These are phyloP conservation scores for Sugiyamaella castrensis DNA, from an alignment of 1,139 yeast species.

Conservation along the genomic window DNA sequence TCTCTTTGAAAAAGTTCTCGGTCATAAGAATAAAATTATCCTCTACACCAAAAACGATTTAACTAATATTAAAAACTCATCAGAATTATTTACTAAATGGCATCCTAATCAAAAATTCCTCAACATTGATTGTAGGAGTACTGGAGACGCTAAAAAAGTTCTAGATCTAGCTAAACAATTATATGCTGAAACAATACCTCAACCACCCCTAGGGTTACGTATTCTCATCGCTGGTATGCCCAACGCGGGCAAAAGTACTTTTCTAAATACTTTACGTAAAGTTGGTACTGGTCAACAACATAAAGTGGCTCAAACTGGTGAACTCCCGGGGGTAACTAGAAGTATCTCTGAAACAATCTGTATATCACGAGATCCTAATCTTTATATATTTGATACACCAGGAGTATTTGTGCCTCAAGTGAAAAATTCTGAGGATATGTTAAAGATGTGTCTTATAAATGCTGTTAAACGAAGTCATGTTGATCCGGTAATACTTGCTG, in stretches of 20 bases:
- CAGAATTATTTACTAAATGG: constrained; percentile 47
- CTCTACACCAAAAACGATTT: constrained; percentile 68
- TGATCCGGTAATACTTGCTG: constrained; percentile 86
- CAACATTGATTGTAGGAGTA: constrained; percentile 58
- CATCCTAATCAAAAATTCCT: constrained; percentile 55
- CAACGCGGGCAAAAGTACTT: constrained; percentile 94
- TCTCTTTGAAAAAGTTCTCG: constrained; percentile 66
- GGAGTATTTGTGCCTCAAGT: constrained; percentile 86
- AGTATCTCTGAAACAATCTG: constrained; percentile 74
- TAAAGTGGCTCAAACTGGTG: constrained; percentile 83
- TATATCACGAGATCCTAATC: constrained; percentile 58
- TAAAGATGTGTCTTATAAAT: constrained; percentile 70
- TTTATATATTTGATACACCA: constrained; percentile 84
- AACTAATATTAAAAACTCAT: constrained; percentile 25
- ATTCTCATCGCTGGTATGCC: constrained; percentile 91
- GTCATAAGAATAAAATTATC: constrained; percentile 55
- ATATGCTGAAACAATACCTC: constrained; percentile 39
- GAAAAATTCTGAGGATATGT: constrained; percentile 64
- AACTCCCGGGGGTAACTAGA: constrained; percentile 88
- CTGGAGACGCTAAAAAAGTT: constrained; percentile 50
- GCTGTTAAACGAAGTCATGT: constrained; percentile 68
- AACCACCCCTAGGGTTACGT: constrained; percentile 80
- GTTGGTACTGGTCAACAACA: constrained; percentile 47
- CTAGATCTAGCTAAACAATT: constrained; percentile 46
- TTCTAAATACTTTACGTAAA: constrained; percentile 69